phyloP scores from a whole-genome alignment of 441 rosid genomes.

The Aquilaria agallochum region DNA sequence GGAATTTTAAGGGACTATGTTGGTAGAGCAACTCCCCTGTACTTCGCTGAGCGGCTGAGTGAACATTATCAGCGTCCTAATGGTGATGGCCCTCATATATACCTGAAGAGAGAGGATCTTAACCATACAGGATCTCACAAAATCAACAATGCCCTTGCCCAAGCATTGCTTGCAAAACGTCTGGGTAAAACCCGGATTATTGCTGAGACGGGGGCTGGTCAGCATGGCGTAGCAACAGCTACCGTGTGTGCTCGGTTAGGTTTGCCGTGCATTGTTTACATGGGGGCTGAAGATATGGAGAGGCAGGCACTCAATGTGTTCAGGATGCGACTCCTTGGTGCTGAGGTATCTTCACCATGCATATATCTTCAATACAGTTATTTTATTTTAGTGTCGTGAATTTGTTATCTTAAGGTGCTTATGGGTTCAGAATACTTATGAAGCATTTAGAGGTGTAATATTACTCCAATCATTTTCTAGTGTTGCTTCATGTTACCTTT shows the following conservation, averaged over 20 bases:
- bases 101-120: constrained; percentile 91
- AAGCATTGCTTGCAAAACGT: constrained; percentile 83
- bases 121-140: constrained; percentile 97
- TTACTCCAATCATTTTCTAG: no score
- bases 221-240: constrained; percentile 97
- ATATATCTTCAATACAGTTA: background rate
- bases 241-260: constrained; percentile 93
- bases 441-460: no score
- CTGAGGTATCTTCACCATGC: constrained; percentile 41
- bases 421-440: no score
- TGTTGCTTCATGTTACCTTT: no score
- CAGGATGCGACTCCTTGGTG: constrained; percentile 92
- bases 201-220: constrained; percentile 97
- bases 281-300: constrained; percentile 98
- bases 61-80: constrained; percentile 71
- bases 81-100: constrained; percentile 80
- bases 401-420: no score
- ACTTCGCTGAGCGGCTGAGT: constrained; percentile 81
- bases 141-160: constrained; percentile 89
- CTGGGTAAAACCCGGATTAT: constrained; percentile 80
- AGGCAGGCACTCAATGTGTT: constrained; percentile 88
- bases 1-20: constrained; percentile 87
- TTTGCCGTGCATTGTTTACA: constrained; percentile 71
- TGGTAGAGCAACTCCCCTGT: constrained; percentile 90
- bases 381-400: no score